These are phyloP conservation scores for Citrullus mucosospermus DNA, from an alignment of 306 rosid genomes.

Conservation along the genomic window DNA sequence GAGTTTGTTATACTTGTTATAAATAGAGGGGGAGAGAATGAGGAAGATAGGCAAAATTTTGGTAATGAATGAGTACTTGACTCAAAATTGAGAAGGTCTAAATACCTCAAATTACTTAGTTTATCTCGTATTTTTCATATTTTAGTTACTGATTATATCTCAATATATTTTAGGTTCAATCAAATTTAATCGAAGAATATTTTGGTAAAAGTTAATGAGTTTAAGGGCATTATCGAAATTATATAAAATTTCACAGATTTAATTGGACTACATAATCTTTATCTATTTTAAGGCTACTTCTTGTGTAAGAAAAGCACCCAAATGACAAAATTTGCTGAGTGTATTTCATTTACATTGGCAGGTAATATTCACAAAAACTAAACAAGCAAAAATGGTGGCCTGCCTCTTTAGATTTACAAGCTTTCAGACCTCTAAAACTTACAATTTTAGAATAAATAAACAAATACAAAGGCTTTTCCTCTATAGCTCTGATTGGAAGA, in stretches of 20 bases:
- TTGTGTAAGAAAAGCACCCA: not conserved
- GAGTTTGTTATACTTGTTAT: too few relatives aligned
- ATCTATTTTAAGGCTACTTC: not conserved
- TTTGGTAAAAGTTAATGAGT: too few relatives aligned
- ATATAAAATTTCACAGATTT: not conserved
- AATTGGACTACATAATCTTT: not conserved
- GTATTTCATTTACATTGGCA: not conserved
- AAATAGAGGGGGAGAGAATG: too few relatives aligned
- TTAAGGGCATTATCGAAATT: too few relatives aligned
- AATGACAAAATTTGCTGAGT: not conserved
- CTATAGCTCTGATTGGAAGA: not conserved
- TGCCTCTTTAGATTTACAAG: constrained; percentile 1
- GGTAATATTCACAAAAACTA: not conserved
- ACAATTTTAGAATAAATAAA: not conserved
- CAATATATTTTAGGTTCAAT: too few relatives aligned
- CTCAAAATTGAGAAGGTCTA: too few relatives aligned
- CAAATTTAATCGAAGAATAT: too few relatives aligned
- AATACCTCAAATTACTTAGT: too few relatives aligned
- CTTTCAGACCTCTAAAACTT: not conserved
- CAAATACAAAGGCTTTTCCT: not conserved
- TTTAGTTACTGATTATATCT: too few relatives aligned
- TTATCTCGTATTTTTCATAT: too few relatives aligned
- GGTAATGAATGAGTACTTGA: too few relatives aligned
- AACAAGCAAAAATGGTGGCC: constrained; percentile 1
- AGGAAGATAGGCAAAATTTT: too few relatives aligned